phyloP scores from a whole-genome alignment of 2,329 filamentous ascomycete species.

The Purpureocillium lavendulum region DNA sequence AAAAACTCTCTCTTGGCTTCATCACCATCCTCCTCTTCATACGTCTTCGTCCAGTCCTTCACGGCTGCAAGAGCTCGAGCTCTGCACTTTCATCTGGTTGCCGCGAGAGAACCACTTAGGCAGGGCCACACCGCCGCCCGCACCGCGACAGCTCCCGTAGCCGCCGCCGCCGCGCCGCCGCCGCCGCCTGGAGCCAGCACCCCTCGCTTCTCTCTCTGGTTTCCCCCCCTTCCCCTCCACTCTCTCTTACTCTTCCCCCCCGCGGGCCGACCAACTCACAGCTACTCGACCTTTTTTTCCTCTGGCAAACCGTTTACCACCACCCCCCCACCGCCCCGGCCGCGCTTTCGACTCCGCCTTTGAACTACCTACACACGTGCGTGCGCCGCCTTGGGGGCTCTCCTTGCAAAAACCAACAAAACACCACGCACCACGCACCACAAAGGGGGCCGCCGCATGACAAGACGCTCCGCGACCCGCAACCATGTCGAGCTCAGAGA shows the following conservation, averaged over 20 bases:
- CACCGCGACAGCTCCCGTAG: too few relatives aligned
- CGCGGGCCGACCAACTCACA: too few relatives aligned
- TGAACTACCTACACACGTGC: background rate
- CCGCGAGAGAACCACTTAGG: background rate
- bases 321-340: background rate
- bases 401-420: background rate
- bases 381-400: background rate
- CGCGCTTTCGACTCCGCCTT: background rate
- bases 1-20: background rate
- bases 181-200: too few relatives aligned
- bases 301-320: too few relatives aligned
- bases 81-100: constrained; percentile 1
- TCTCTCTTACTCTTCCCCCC: too few relatives aligned
- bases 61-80: constrained; percentile 2
- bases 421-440: constrained; percentile 11
- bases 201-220: too few relatives aligned
- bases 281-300: too few relatives aligned
- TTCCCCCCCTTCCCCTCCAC: too few relatives aligned
- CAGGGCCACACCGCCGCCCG: too few relatives aligned
- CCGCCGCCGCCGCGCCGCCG: too few relatives aligned
- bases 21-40: constrained; percentile 2
- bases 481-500: constrained; percentile 73
- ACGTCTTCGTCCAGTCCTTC: constrained; percentile 5
- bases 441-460: constrained; percentile 24
- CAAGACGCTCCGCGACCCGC: constrained; percentile 24